Conservation (phyloP, 176 grass and related monocot genomes). For the Chloris gayana region DNA sequence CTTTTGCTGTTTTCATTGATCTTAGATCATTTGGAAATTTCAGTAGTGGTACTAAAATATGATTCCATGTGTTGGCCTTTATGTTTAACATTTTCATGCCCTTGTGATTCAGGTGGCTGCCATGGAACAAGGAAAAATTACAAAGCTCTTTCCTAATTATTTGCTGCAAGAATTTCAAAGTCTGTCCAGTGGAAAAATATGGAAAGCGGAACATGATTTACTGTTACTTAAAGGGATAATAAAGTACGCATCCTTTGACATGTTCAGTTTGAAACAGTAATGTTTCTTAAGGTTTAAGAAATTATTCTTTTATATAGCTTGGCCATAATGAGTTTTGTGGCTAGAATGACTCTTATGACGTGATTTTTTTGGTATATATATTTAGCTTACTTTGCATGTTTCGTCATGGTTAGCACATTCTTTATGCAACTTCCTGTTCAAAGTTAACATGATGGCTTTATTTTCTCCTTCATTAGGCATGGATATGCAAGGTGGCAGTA, state of each 20-base stretch:
- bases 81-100: slow-evolving; percentile 10
- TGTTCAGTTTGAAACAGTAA: slow-evolving; percentile 27
- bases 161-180: slow-evolving; percentile 63
- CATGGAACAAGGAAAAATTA: slow-evolving; percentile 49
- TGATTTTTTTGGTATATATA: slow-evolving; percentile 1
- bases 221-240: slow-evolving; percentile 67
- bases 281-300: slow-evolving; percentile 3
- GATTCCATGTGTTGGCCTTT: slow-evolving; percentile 32
- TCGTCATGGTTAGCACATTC: neutral
- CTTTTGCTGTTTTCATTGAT: slow-evolving; percentile 14
- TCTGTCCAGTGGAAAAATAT: slow-evolving; percentile 64
- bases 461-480: slow-evolving; percentile 56
- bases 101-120: slow-evolving; percentile 49
- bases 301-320: slow-evolving; percentile 32
- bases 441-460: slow-evolving; percentile 24
- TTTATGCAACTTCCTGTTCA: slow-evolving; percentile 2
- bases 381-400: slow-evolving; percentile 20
- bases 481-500: slow-evolving; percentile 98
- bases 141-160: slow-evolving; percentile 64
- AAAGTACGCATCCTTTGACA: slow-evolving; percentile 58
- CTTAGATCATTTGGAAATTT: slow-evolving; percentile 15
- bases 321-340: slow-evolving; percentile 16
- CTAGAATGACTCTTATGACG: neutral
- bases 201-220: slow-evolving; percentile 80
- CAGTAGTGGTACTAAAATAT: neutral